Evolutionary conservation across 108 stramenopile genomes (phyloP).

Genomic region (Nannochloropsis granulata): DNA sequence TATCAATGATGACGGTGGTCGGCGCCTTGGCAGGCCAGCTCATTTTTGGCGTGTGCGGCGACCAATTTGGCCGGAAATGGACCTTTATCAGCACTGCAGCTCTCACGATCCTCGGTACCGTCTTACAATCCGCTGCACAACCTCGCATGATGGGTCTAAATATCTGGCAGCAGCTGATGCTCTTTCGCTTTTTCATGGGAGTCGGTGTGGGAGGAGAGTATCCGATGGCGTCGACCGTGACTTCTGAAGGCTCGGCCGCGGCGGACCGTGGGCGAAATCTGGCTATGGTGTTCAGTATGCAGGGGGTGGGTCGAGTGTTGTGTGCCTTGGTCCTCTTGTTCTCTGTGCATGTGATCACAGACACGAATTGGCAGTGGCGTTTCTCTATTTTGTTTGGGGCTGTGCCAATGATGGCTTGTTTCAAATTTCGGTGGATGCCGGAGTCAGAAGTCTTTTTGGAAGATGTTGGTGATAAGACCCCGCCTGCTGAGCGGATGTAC

Average conservation of each 20-base stretch:
- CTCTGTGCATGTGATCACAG: not conserved
- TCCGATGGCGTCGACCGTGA: slow-evolving; percentile 38
- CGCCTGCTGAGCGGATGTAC: not conserved
- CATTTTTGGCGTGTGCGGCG: slow-evolving; percentile 19
- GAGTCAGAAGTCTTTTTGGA: not conserved
- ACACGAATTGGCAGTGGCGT: slow-evolving; percentile 1
- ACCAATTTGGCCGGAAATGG: slow-evolving; percentile 10
- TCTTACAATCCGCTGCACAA: not conserved
- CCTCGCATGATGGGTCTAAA: not conserved
- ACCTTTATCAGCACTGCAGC: slow-evolving; percentile 3
- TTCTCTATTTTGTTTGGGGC: slow-evolving; percentile 5
- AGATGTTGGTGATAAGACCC: not conserved
- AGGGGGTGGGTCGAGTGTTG: slow-evolving; percentile 32
- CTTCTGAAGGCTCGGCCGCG: not conserved
- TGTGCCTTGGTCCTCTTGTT: not conserved
- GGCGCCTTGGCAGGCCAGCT: slow-evolving; percentile 27
- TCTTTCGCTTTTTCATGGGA: slow-evolving; percentile 35
- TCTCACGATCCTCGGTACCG: not conserved
- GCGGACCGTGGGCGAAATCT: slow-evolving; percentile 12
- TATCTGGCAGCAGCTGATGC: slow-evolving; percentile 23
- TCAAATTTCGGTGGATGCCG: not conserved
- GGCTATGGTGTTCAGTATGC: slow-evolving; percentile 42
- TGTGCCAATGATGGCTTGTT: not conserved
- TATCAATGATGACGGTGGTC: not conserved
- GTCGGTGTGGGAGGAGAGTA: slow-evolving; percentile 48